Evolutionary conservation across 2,329 filamentous ascomycete genomes (phyloP), one percentile per base, ranked within the genome.

Genomic region (Ophiostoma australiae): DNA sequence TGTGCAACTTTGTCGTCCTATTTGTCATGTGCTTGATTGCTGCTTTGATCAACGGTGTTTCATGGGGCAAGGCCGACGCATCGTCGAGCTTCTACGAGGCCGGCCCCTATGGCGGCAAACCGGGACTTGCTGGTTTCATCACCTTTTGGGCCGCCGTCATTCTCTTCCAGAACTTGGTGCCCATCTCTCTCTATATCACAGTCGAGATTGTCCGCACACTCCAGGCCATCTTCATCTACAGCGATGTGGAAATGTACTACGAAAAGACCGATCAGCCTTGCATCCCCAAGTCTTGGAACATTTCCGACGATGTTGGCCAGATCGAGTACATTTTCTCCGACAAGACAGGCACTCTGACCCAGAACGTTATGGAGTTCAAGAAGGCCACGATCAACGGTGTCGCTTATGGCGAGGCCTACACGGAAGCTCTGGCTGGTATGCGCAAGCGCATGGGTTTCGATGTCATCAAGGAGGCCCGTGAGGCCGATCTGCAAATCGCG

Each of bases 281-380:
- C 78, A 93, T 97, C 13, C 95, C 96, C 5, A 98, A 98, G 78
- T 93, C 94, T 0, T 99, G 95, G 95, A 99, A 98, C 78, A 98
- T 99, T 69, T 98, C 94, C 0, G 95, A 99, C 78, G 96, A 99
- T 76, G 85, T 99, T 67, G 95, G 95, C 15, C 95, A 99, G 81
- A 97, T 99, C 73, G 95, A 98, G 80, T 99, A 98, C 82, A 97
- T 99, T 75, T 99, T 99, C 67, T 76, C 75, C 31, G 75, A 76
- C 73, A 76, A 76, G 73, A 76, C 75, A 1, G 75, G 75, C 66
- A 76, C 75, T 1, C 70, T 76, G 65, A 76, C 75, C 1, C 75
- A 76, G 70, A 76, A 76, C 68, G 75, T 76, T 33, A 76, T 97
- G 95, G 96, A 99, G 79, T 99, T 98, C 87, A 99, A 98, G 80